Evolutionary conservation across 164 flowering plant species (phyloP), one percentile per base, ranked within the genome.

Genomic region (Dillenia suffruticosa): DNA sequence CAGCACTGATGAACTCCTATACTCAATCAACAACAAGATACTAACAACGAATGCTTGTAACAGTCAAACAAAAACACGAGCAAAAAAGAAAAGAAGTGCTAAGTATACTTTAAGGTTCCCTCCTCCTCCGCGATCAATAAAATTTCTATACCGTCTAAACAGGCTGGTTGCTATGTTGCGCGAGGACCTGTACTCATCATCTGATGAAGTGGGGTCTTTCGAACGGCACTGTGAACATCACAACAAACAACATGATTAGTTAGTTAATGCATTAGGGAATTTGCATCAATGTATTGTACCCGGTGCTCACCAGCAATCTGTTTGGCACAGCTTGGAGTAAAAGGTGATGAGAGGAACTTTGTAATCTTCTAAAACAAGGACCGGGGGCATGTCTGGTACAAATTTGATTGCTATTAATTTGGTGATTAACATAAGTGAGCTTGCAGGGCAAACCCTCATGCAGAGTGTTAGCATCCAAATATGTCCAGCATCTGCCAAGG

Each of bases 1-100:
- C 98, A 49, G 96, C 98, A 71, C 76, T 72, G 62, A 90, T 90
- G 77, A 89, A 94, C 73, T 94, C 97, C 98, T 94, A 67, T 54
- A 46, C 1, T 32, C 12, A 64, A n/a, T 24, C 54, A 67, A 19
- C 4, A 67, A 44, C 24, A 46, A 64, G 1, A 22, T 26, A 22
- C 65, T 9, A 65, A 13, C 49, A 13, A 51, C 40, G 43, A 57
- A 46, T 13, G 56, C 40, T 32, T 32, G 40, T 4, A 32, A 32
- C 40, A 32, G 40, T 5, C 2, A 3, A 52, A 22, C 12, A 61
- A 50, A 10, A 44, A 16, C 12, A 55, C 15, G 56, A 15, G 44
- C 9, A 7, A 67, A 24, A 11, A 49, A 44, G 47, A 68, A 58
- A 51, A 10, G 53, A 75, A 68, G 1, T 49, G 57, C 16, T 57